Conservation (phyloP, 1,139 yeast species). For the Blastobotrys proliferans region DNA sequence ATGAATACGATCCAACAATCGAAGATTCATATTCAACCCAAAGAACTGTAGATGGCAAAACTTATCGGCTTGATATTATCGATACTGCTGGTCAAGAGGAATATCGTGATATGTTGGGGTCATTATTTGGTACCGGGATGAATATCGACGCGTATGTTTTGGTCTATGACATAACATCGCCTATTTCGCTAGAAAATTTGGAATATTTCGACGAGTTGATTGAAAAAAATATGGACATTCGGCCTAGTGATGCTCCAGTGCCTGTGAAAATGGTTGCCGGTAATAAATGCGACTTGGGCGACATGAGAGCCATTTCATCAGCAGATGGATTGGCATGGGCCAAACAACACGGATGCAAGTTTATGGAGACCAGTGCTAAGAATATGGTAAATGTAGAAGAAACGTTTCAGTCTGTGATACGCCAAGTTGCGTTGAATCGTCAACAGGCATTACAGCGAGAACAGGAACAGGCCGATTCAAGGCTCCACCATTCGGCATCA, state of each 20-base stretch:
- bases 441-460: conserved; percentile 8
- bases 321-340: conserved; percentile 83
- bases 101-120: conserved; percentile 50
- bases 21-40: conserved; percentile 37
- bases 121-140: conserved; percentile 55
- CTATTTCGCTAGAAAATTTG: conserved; percentile 75
- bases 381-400: conserved; percentile 87
- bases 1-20: conserved; percentile 37
- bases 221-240: conserved; percentile 62
- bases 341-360: conserved; percentile 66
- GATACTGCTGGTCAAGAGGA: conserved; percentile 41
- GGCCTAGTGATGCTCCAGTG: conserved; percentile 21
- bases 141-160: conserved; percentile 87
- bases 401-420: conserved; percentile 67
- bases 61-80: conserved; percentile 33
- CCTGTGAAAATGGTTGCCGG: conserved; percentile 36
- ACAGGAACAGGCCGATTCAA: not conserved
- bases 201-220: conserved; percentile 81
- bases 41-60: conserved; percentile 32
- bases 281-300: conserved; percentile 56
- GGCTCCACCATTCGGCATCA: conserved; percentile 10
- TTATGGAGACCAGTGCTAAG: conserved; percentile 86
- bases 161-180: conserved; percentile 82
- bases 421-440: conserved; percentile 43
- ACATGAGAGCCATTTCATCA: conserved; percentile 71